Evolutionary conservation across 352 stramenopile genomes (phyloP), one percentile per base, ranked within the genome.

Genomic region (Aphanomyces stellatus): DNA sequence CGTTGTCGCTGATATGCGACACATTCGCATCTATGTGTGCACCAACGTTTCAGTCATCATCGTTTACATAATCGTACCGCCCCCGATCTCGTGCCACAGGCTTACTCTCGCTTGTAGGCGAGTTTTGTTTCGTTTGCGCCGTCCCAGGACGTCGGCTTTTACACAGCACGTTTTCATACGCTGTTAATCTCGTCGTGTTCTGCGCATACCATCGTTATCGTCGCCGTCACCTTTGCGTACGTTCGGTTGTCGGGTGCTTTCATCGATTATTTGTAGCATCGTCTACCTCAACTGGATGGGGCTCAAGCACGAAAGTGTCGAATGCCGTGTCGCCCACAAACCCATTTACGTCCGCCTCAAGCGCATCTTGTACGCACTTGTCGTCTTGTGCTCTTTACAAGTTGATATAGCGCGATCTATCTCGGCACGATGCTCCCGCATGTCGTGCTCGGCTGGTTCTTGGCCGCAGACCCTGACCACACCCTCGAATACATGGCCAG

Each of bases 301-400:
- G 8, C 71, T 75, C 27, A 85, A 87, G 35, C 81, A 82, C 62
- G 79, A 85, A 65, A 73, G 65, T 22, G 73, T 87, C 27, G 65
- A 77, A 19, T 76, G 79, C 46, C 62, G 62, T 0, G 69, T 77
- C 35, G 77, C 84, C 4, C 46, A 75, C 46, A 87, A 80, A 1
- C 80, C 79, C 5, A 69, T 87, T 5, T 88, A 88, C 62, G 72
- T 74, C 6, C 78, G 79, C 53, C 75, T 87, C 67, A 81, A 81
- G 51, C 70, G 71, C 53, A 86, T 88, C 72, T 82, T 88, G 79
- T 84, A 72, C 41, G 74, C 67, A 24, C 19, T 40, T 24, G 24
- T 11, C 30, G 40, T 25, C 28, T 0, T 25, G 31, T 13, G 57
- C 4, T 27, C 24, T 57, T 31, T 22, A 28, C 27, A 1, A 61